A percentile compares a stretch with the other conserved stretches of the same genome.
Conservation (phyloP, 202 grass and related monocot genomes). For the Setaria italica region DNA sequence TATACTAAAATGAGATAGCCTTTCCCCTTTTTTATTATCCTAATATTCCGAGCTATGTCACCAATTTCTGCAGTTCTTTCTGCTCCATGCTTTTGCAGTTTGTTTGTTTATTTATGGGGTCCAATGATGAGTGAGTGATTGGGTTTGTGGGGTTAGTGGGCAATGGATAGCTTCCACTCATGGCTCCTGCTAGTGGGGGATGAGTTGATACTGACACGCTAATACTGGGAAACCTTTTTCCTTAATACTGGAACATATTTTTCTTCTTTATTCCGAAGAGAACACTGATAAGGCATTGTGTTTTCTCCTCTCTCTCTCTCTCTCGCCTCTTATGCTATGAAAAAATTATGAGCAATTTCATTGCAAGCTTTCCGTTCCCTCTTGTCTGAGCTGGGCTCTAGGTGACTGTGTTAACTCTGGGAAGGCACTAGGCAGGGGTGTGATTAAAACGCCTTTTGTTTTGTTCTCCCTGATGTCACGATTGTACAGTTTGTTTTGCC, state of each 20-base stretch:
- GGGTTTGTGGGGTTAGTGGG: constrained; percentile 55
- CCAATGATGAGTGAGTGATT: constrained; percentile 51
- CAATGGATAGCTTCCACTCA: constrained; percentile 57
- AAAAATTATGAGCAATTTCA: background rate
- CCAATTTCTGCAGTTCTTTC: constrained; percentile 11
- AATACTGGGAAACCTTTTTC: constrained; percentile 1
- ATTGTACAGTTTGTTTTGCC: background rate
- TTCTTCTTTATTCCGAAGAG: background rate
- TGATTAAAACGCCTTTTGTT: constrained; percentile 29
- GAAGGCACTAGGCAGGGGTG: background rate
- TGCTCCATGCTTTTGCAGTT: constrained; percentile 30
- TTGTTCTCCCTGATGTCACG: constrained; percentile 26
- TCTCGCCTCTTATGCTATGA: background rate
- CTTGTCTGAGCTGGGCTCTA: background rate
- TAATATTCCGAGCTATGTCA: constrained; percentile 15
- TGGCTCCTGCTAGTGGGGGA: constrained; percentile 51
- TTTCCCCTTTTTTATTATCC: constrained; percentile 13
- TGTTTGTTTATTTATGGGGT: constrained; percentile 41
- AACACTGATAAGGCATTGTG: background rate
- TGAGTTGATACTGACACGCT: constrained; percentile 49
- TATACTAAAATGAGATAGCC: constrained; percentile 8
- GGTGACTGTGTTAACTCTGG: background rate
- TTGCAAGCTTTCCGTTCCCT: background rate
- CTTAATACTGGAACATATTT: constrained; percentile 1
- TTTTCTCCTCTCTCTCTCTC: background rate